Evolutionary conservation across 2,329 filamentous ascomycete genomes (phyloP).

Genomic region (Xylariaceae sp.): DNA sequence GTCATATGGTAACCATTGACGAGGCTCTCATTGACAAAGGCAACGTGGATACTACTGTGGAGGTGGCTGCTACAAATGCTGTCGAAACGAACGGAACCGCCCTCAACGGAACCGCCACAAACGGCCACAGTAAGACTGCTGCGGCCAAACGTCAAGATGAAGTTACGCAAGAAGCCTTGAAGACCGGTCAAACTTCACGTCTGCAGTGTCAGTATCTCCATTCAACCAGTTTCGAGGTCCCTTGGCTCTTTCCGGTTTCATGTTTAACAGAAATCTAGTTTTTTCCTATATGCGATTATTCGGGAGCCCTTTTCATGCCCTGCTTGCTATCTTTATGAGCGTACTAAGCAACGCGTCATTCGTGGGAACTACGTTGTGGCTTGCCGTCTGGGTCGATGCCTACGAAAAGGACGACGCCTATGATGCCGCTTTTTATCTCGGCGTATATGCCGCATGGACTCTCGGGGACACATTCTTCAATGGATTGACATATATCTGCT

Average conservation of each 20-base stretch:
- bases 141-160: constrained; percentile 49
- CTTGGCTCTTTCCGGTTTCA: not conserved
- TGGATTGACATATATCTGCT: constrained; percentile 52
- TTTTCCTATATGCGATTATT: constrained; percentile 60
- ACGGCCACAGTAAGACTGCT: constrained; percentile 41
- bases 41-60: constrained; percentile 42
- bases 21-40: constrained; percentile 47
- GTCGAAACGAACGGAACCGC: constrained; percentile 25
- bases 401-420: constrained; percentile 52
- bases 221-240: not conserved
- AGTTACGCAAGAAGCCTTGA: constrained; percentile 56
- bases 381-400: constrained; percentile 62
- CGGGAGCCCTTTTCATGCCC: constrained; percentile 53
- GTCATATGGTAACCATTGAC: constrained; percentile 53
- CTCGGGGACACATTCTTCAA: constrained; percentile 52
- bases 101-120: constrained; percentile 29
- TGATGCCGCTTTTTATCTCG: constrained; percentile 58
- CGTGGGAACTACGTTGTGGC: constrained; percentile 55
- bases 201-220: constrained; percentile 48
- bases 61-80: constrained; percentile 29
- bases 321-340: constrained; percentile 48
- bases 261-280: constrained; percentile 42
- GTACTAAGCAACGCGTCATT: constrained; percentile 51
- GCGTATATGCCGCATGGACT: constrained; percentile 57
- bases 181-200: constrained; percentile 53